A percentile compares a stretch with the other conserved stretches of the same genome.
Conservation (phyloP, 225 moss, liverwort and hornwort species). For the Thuidium tamariscinum region DNA sequence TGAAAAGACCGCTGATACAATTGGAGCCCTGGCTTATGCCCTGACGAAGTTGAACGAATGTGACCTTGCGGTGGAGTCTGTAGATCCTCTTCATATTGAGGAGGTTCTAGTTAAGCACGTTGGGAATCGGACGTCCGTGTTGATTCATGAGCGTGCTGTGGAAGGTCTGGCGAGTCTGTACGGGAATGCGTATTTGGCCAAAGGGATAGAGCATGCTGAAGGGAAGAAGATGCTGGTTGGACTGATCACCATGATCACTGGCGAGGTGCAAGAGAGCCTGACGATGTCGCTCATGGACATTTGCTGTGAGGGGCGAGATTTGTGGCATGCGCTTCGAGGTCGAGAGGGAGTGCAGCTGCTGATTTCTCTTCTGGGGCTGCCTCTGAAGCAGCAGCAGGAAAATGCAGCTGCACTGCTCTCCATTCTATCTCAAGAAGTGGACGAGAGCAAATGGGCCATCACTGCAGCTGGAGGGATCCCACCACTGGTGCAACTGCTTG, state of each 20-base stretch:
- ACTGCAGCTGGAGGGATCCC: constrained; percentile 99
- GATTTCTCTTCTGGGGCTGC: constrained; percentile 69
- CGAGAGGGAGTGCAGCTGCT: constrained; percentile 94
- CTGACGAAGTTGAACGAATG: constrained; percentile 68
- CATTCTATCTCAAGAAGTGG: constrained; percentile 85
- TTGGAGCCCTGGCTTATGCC: constrained; percentile 91
- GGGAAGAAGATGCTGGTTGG: constrained; percentile 98
- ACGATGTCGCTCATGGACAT: constrained; percentile 75
- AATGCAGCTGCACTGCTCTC: constrained; percentile 82
- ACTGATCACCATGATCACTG: constrained; percentile 70
- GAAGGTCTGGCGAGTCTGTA: constrained; percentile 89
- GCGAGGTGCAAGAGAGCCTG: constrained; percentile 70
- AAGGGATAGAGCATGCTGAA: constrained; percentile 73
- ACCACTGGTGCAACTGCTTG: constrained; percentile 85
- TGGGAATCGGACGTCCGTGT: constrained; percentile 36
- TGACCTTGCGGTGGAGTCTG: constrained; percentile 51
- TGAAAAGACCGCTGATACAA: constrained; percentile 65
- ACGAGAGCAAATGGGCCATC: constrained; percentile 98
- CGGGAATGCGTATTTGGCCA: constrained; percentile 62
- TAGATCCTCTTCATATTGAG: constrained; percentile 72
- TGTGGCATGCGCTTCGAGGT: constrained; percentile 87
- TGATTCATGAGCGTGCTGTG: constrained; percentile 80
- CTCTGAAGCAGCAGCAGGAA: constrained; percentile 82
- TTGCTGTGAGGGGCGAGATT: constrained; percentile 66
- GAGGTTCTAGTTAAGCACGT: constrained; percentile 83